Conservation (phyloP, 345 rosid species). For the Cardamine resedifolia region DNA sequence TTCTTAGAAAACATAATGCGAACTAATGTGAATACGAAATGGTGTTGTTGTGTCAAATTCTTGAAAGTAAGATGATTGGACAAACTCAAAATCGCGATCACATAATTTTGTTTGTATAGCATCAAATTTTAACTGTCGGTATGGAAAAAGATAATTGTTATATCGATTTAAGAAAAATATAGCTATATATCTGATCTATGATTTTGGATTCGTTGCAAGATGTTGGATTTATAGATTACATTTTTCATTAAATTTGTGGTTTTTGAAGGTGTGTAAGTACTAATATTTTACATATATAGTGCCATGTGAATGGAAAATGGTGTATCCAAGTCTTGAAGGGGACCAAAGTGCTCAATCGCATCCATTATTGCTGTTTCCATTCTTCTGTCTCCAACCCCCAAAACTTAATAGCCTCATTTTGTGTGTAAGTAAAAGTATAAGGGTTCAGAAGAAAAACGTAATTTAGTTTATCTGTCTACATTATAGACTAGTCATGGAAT, state of each 20-base stretch:
- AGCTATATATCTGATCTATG: background rate
- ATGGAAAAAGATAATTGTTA: background rate
- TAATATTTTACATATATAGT: conserved; percentile 8
- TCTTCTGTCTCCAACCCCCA: conserved; percentile 12
- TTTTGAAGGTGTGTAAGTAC: conserved; percentile 1
- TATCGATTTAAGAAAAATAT: background rate
- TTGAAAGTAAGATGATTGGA: background rate
- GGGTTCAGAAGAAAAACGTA: background rate
- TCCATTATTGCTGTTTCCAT: conserved; percentile 29
- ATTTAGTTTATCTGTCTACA: background rate
- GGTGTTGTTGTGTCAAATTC: conserved; percentile 8
- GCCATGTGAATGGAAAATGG: conserved; percentile 16
- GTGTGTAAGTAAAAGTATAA: background rate
- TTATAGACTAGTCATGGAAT: background rate
- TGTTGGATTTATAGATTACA: background rate
- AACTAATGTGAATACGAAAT: conserved; percentile 16
- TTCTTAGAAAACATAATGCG: conserved; percentile 2
- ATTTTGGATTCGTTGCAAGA: background rate
- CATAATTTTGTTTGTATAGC: background rate
- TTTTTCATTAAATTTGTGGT: background rate
- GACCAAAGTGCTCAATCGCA: conserved; percentile 23
- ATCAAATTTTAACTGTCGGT: background rate
- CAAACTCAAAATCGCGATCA: background rate
- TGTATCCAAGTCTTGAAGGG: conserved; percentile 21
- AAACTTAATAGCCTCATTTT: background rate